These are phyloP conservation scores for Phaffia tasmanica DNA, from an alignment of 768 basidiomycete species.

Conservation along the genomic window DNA sequence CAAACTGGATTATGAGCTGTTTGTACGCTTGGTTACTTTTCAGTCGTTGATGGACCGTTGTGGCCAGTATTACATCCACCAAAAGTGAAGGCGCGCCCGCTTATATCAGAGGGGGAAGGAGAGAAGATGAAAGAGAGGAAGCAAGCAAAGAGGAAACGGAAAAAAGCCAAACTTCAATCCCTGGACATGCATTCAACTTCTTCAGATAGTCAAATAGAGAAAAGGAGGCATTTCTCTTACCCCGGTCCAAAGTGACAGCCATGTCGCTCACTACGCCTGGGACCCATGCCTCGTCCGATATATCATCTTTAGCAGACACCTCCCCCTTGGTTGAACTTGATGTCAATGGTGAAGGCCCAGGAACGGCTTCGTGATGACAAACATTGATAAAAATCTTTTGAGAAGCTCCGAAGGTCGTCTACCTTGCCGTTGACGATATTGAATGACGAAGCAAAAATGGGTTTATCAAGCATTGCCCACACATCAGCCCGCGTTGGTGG, in stretches of 20 bases:
- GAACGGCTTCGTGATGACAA: conserved; percentile 12
- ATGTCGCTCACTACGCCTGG: conserved; percentile 15
- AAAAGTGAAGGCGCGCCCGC: conserved; percentile 18
- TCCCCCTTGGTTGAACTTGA: background rate
- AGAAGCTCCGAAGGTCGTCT: conserved; percentile 11
- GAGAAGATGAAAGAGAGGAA: background rate
- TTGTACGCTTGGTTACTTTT: conserved; percentile 16
- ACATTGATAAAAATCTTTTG: conserved; percentile 23
- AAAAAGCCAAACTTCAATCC: background rate
- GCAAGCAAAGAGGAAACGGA: background rate
- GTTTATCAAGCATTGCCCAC: no score
- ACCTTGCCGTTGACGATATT: background rate
- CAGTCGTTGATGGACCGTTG: conserved; percentile 2
- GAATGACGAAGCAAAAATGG: background rate
- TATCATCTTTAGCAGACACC: no score
- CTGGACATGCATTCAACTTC: background rate
- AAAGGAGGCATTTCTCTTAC: conserved; percentile 3
- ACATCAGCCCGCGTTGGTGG: no score
- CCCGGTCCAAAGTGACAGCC: conserved; percentile 20
- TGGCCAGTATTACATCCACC: conserved; percentile 17
- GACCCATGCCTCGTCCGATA: conserved; percentile 4
- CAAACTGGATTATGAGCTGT: conserved; percentile 22
- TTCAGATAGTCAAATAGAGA: background rate
- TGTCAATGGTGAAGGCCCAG: background rate
- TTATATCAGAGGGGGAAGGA: background rate